These are phyloP conservation scores for Fusarium keratoplasticum DNA, from an alignment of 2,329 filamentous ascomycete species.

Conservation along the genomic window DNA sequence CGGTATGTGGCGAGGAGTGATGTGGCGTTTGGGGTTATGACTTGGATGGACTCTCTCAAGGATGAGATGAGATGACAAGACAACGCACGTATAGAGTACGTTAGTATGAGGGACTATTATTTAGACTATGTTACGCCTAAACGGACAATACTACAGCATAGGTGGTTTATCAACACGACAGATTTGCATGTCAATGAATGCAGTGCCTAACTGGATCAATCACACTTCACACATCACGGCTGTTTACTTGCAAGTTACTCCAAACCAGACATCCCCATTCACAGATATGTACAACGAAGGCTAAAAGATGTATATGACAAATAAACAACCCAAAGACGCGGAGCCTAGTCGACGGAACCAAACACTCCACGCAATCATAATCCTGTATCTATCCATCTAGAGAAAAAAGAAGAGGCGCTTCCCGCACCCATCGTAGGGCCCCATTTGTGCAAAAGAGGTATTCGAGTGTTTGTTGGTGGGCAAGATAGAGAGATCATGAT, in stretches of 20 bases:
- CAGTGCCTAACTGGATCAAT: background rate
- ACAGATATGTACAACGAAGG: conserved; percentile 32
- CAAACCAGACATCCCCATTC: conserved; percentile 34
- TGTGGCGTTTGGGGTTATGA: conserved; percentile 8
- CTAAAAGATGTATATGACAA: conserved; percentile 28
- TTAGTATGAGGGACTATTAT: background rate
- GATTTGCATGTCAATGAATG: background rate
- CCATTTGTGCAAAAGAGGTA: background rate
- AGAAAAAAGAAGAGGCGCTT: conserved; percentile 6
- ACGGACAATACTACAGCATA: background rate
- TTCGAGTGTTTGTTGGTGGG: conserved; percentile 15
- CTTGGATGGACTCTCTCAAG: background rate
- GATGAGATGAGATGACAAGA: background rate
- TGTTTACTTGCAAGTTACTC: background rate
- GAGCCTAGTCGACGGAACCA: conserved; percentile 11
- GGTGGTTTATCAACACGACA: background rate
- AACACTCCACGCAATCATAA: conserved; percentile 16
- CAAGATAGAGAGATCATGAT: conserved; percentile 43
- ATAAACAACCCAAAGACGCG: conserved; percentile 28
- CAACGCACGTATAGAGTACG: background rate
- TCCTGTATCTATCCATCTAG: conserved; percentile 38
- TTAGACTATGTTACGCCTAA: background rate
- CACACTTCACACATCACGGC: background rate
- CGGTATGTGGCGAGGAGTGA: conserved; percentile 3
- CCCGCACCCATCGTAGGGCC: background rate